phyloP scores from a whole-genome alignment of 208 protist species.

The Acanthamoeba sp. region DNA sequence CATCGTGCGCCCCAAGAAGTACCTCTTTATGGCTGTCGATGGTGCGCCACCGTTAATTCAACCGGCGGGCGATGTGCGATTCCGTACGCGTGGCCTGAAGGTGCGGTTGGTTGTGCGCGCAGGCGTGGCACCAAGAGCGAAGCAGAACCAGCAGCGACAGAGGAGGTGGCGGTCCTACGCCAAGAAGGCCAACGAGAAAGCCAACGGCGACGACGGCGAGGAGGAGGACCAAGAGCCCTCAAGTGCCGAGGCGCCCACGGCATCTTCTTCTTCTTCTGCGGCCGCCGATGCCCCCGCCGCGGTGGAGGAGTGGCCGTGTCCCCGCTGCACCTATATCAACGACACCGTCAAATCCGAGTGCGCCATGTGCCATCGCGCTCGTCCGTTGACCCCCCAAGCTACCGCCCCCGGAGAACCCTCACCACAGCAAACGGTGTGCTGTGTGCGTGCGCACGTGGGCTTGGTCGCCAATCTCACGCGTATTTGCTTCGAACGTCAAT shows the following conservation, averaged over 20 bases:
- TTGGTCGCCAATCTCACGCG: too few species aligned
- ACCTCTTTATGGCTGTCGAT: constrained; percentile 98
- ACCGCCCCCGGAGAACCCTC: not conserved
- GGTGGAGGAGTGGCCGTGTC: not conserved
- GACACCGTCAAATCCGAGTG: not conserved
- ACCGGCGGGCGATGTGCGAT: too few species aligned
- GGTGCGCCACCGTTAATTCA: constrained; percentile 91
- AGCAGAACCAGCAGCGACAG: constrained; percentile 99
- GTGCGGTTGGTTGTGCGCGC: not conserved
- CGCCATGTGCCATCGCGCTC: not conserved
- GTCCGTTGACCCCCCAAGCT: not conserved
- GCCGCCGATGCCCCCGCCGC: not conserved
- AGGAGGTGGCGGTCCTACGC: constrained; percentile 95
- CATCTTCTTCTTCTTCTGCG: not conserved
- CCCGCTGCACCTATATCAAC: not conserved
- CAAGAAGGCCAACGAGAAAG: not conserved
- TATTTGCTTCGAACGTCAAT: not conserved
- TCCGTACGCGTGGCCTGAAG: not conserved
- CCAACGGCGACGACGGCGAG: not conserved
- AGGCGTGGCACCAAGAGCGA: constrained; percentile 97
- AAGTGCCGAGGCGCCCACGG: not conserved
- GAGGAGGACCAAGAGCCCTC: not conserved
- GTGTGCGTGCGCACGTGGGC: too few species aligned
- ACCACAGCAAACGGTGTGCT: not conserved
- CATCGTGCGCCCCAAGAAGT: constrained; percentile 95